Conservation (phyloP, 352 stramenopile genomes). For the Globisporangium nodosum region DNA sequence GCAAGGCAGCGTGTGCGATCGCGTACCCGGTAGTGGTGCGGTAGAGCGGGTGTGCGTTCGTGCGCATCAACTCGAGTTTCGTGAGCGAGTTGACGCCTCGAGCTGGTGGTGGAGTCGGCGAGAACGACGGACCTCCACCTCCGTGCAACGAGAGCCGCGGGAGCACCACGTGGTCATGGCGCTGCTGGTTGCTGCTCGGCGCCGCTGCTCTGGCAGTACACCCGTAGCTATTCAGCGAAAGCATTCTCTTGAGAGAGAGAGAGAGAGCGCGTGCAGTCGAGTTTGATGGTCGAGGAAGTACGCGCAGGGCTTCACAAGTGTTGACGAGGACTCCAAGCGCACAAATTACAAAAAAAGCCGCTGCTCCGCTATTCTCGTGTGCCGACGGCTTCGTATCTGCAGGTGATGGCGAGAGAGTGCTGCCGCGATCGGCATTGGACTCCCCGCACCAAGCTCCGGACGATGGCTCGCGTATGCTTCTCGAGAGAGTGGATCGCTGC, state of each 20-base stretch:
- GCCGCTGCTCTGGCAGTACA: constrained; percentile 2
- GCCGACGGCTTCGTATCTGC: too few relatives aligned
- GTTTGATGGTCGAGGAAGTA: too few relatives aligned
- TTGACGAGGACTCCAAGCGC: too few relatives aligned
- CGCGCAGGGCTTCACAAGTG: too few relatives aligned
- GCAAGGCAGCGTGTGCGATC: not conserved
- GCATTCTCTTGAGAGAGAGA: constrained; percentile 3
- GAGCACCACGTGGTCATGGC: constrained; percentile 21
- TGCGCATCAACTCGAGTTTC: constrained; percentile 45
- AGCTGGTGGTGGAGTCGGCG: constrained; percentile 16
- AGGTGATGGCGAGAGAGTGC: too few relatives aligned
- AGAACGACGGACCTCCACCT: constrained; percentile 8
- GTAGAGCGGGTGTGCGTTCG: constrained; percentile 39
- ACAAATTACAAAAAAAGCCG: too few relatives aligned
- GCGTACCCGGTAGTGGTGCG: constrained; percentile 42
- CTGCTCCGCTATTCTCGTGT: too few relatives aligned
- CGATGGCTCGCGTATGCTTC: too few relatives aligned
- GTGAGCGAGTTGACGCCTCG: constrained; percentile 35
- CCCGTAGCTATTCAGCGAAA: constrained; percentile 19
- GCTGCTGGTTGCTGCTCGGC: constrained; percentile 15
- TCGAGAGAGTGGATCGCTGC: not conserved
- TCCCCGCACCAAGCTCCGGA: not conserved
- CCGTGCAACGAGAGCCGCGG: constrained; percentile 30
- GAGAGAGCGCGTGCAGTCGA: not conserved
- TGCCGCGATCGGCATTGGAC: not conserved